Evolutionary conservation across 2,329 filamentous ascomycete genomes (phyloP), one percentile per base, ranked within the genome.

Genomic region (Fusarium sp.): DNA sequence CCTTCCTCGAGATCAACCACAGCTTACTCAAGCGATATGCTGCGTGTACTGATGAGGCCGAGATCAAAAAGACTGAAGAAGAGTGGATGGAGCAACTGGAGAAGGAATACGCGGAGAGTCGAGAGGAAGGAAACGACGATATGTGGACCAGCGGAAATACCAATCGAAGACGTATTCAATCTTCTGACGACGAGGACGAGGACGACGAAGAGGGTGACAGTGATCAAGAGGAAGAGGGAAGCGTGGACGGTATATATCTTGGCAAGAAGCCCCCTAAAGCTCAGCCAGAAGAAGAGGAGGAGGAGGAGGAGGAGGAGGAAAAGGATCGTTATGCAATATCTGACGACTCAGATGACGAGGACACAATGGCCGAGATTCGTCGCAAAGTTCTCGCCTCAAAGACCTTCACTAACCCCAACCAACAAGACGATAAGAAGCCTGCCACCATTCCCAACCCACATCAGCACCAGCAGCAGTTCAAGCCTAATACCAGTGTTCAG

Each of bases 121-220:
- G 95, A 69, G 90, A 90, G 60, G 88, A 90, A 42, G 90, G 89
- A 35, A 87, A 87, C 23, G 89, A 91, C 60, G 94, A 97, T 83
- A 91, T 94, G 64, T 98, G 95, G 96, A 92, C 91, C n/a, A 91
- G 90, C 16, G 95, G 95, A 11, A 98, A 98, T 77, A 90, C 92
- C 76, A 98, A 98, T 78, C 87, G 92, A 69, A 84, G 88, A 37
- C 79, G 86, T 8, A 76, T 85, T 29, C 85, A 86, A 48, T 85
- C 86, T 37, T 89, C 88, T 39, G 87, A 86, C 0, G 85, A 86
- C 3, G 83, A 85, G 0, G 85, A 85, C 0, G 85, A 86, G 0
- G 84, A 85, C 0, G 85, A 85, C 0, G 84, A 86, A 0, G 84
- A 86, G 0, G 83, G 84, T 2, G 84, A 83, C 4, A 82, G 84